A percentile compares a stretch with the other conserved stretches of the same genome.
Conservation (phyloP, 2,329 filamentous ascomycete species). For the Dothideomycetes sp. region DNA sequence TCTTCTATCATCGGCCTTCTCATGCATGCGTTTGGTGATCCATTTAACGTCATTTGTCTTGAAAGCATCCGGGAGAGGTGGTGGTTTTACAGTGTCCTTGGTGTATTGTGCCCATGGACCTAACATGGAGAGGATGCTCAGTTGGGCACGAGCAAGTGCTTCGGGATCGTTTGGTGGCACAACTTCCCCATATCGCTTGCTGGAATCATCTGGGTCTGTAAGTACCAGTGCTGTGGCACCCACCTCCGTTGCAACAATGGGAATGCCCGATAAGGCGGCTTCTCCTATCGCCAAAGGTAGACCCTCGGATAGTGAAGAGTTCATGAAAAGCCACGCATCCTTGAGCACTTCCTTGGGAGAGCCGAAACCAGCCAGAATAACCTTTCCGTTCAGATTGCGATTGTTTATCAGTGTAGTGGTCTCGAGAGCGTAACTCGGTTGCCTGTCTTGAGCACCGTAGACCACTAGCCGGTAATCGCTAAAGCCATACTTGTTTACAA, state of each 20-base stretch:
- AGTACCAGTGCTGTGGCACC: conserved; percentile 47
- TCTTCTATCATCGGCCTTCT: conserved; percentile 46
- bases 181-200: conserved; percentile 49
- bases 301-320: conserved; percentile 48
- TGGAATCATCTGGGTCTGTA: conserved; percentile 39
- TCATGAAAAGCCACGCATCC: conserved; percentile 39
- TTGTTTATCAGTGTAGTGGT: conserved; percentile 50
- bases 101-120: conserved; percentile 53
- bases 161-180: conserved; percentile 55
- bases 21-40: conserved; percentile 51
- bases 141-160: conserved; percentile 51
- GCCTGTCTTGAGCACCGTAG: conserved; percentile 55
- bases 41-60: conserved; percentile 42
- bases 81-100: conserved; percentile 36
- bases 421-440: conserved; percentile 51
- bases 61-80: conserved; percentile 41
- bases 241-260: conserved; percentile 48
- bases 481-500: conserved; percentile 58
- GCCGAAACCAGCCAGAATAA: conserved; percentile 47
- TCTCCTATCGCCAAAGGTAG: conserved; percentile 50
- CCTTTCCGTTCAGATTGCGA: conserved; percentile 42
- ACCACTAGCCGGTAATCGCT: conserved; percentile 54
- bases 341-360: conserved; percentile 41
- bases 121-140: conserved; percentile 51
- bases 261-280: conserved; percentile 47